Evolutionary conservation across 2,329 filamentous ascomycete species (phyloP).

Genomic region (Verticillium albo-atrum): DNA sequence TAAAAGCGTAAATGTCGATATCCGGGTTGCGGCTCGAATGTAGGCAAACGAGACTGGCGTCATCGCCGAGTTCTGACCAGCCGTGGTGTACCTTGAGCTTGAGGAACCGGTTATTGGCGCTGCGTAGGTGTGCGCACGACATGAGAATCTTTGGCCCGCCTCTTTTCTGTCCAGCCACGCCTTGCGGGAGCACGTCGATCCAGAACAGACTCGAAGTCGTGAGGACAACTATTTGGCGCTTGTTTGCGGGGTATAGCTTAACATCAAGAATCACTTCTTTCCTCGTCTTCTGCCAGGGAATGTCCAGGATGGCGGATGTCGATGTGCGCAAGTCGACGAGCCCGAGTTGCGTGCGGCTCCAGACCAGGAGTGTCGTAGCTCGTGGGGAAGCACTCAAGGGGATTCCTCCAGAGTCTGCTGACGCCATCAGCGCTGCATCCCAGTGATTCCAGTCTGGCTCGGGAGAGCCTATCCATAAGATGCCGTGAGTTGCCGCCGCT

Average conservation of each 20-base stretch:
- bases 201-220: slow-evolving; percentile 49
- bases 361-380: slow-evolving; percentile 23
- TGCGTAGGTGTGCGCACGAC: slow-evolving; percentile 40
- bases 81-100: slow-evolving; percentile 31
- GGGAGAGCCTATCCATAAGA: slow-evolving; percentile 34
- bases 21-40: slow-evolving; percentile 25
- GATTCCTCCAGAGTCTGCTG: slow-evolving; percentile 1
- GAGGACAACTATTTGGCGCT: slow-evolving; percentile 52
- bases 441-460: slow-evolving; percentile 15
- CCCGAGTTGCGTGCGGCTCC: slow-evolving; percentile 29
- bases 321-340: slow-evolving; percentile 31
- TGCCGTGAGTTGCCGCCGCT: slow-evolving; percentile 30
- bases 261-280: slow-evolving; percentile 48
- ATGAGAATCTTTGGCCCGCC: slow-evolving; percentile 25
- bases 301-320: slow-evolving; percentile 6
- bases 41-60: slow-evolving; percentile 24
- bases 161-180: slow-evolving; percentile 9
- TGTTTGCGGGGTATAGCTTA: slow-evolving; percentile 38
- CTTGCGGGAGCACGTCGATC: slow-evolving; percentile 30
- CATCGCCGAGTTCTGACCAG: slow-evolving; percentile 3
- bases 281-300: slow-evolving; percentile 22
- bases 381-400: slow-evolving; percentile 1
- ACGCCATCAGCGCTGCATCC: slow-evolving; percentile 10
- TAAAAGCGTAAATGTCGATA: slow-evolving; percentile 31
- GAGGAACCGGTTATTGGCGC: slow-evolving; percentile 29